A percentile compares a stretch with the other conserved stretches of the same genome.
Evolutionary conservation across 208 protist species (phyloP).

Genomic region (Crithidia expoeki): DNA sequence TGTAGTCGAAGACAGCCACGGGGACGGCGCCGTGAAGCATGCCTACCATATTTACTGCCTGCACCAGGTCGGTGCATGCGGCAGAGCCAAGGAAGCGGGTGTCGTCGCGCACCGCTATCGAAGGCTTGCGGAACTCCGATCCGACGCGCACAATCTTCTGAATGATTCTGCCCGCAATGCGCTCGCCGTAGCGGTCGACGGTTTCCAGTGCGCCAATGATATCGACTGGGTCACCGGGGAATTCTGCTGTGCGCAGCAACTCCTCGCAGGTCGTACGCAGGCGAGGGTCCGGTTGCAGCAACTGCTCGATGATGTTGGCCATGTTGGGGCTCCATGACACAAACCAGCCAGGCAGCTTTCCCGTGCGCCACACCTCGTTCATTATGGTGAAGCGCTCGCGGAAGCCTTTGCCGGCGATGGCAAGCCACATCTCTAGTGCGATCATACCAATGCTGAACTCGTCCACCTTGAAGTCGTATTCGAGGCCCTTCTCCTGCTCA

Average conservation of each 20-base stretch:
- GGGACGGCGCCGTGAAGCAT: conserved; percentile 61
- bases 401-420: conserved; percentile 75
- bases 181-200: conserved; percentile 68
- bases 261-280: conserved; percentile 66
- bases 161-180: conserved; percentile 62
- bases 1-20: conserved; percentile 41
- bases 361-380: conserved; percentile 67
- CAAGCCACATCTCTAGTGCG: conserved; percentile 88
- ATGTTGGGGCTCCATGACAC: conserved; percentile 55
- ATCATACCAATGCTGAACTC: conserved; percentile 91
- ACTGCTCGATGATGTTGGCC: conserved; percentile 55
- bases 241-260: conserved; percentile 61
- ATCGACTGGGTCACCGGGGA: conserved; percentile 81
- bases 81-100: conserved; percentile 36
- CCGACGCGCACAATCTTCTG: conserved; percentile 53
- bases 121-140: conserved; percentile 51
- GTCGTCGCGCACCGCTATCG: conserved; percentile 31
- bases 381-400: conserved; percentile 83
- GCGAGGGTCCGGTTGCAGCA: conserved; percentile 58
- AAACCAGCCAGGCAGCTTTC: conserved; percentile 78
- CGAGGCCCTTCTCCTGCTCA: conserved; percentile 70
- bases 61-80: conserved; percentile 45
- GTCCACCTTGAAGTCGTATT: conserved; percentile 89
- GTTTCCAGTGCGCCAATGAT: conserved; percentile 71
- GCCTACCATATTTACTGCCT: conserved; percentile 57